Base-by-base conservation (phyloP, 352 stramenopile species). In the Pythium vanterpoolii region DNA sequence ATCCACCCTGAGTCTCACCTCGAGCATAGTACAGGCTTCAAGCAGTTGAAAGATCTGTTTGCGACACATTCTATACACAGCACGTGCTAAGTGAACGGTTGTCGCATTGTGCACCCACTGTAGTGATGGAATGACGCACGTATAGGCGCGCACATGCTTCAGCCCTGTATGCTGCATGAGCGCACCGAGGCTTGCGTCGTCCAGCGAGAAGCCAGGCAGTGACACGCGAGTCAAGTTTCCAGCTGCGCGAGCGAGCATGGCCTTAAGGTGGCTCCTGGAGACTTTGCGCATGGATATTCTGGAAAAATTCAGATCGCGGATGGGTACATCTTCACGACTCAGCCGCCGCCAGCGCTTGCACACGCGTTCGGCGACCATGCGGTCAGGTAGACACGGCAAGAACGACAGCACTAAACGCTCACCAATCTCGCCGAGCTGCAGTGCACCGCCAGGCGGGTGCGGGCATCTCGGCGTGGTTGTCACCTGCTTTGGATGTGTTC, bases 271-370 rank as follows among this genome's bases (percentile, higher is more conserved):
- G 24, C 54, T 68, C 62, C 68, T 71, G 23, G 47, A 69, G n/a
- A 69, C 52, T 1, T 67, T 71, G 6, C 59, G 64, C 3, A 60
- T 62, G 8, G 52, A 63, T 33, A 77, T 61, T 36, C 64, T 62
- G 1, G 69, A 64, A 34, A 88, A 86, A 38, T 89, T 76, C 5
- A 91, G 50, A 34, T 77, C 73, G 2, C 55, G 49, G 39, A 86
- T 67, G 9, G 72, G 60, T 10, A 88, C 23, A 5, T 85, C 62
- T 2, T 72, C 64, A 5, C 42, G 68, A 24, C 70, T 87, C 44
- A 83, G 14, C 8, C 39, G 55, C 2, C 68, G 64, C 79, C 82
- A 91, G 43, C 77, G 73, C 54, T 61, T 78, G 60, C 82, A 89
- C 26, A 88, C 79, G 0, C 66, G 42, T 53, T 87, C 82, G n/a